Evolutionary conservation across 164 flowering plant species (phyloP), one percentile per base, ranked within the genome.

Genomic region (Chimonanthus salicifolius): DNA sequence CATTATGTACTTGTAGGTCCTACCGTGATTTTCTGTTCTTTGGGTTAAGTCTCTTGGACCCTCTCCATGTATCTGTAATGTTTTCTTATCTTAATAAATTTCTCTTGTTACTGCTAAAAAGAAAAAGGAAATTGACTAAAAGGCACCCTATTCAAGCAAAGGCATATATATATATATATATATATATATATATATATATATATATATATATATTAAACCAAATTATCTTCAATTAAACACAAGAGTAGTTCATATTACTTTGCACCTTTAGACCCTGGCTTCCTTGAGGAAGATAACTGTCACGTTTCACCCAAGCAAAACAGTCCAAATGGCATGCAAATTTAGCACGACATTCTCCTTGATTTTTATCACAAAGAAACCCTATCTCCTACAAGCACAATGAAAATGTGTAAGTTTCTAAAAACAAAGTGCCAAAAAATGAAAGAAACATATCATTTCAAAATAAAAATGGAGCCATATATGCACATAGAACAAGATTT

Each of bases 221-320:
- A 33, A 33, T 13, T n/a, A 62, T 62, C 65, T 62, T 18, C 33
- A 3, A n/a, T 62, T 62, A 20, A 62, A 20, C 13, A 16, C n/a
- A 18, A 62, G n/a, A 62, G 5, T 8, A 62, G 58, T 18, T 15
- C 8, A 44, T 2, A 33, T 21, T 51, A 33, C 33, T 67, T 49
- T 72, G 69, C 71, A 95, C 99, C 98, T 96, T 96, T 68, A 96
- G 78, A 76, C 98, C 97, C 0, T 96, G 99, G 83, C 99, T 96
- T 47, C 99, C 98, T 76, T 96, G 98, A 77, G 99, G 99, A 6
- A 96, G 96, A 87, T 96, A 94, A 82, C 99, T 94, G 78, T 96
- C 99, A 80, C 98, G 96, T 81, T 96, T 96, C 69, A 96, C 99
- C 99, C 99, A 96, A 47, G 98, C 95, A 84, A 90, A 90, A 83